Conservation (phyloP, 257 asterid species). For the Primulina huaijiensis region DNA sequence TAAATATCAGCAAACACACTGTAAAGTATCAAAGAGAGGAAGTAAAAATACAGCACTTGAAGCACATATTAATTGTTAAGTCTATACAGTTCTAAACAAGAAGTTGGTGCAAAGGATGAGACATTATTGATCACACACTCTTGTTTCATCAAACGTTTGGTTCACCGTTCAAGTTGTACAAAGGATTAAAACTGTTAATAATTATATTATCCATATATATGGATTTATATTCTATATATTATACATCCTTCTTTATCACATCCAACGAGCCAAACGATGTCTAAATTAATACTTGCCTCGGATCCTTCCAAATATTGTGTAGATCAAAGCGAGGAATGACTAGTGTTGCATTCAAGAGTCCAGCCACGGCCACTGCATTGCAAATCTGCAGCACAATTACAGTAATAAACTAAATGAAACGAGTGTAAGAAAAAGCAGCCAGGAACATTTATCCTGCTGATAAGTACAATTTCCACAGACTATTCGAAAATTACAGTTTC, state of each 20-base stretch:
- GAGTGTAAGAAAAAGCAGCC: background rate
- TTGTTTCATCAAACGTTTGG: too few species aligned
- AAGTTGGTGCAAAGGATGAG: too few species aligned
- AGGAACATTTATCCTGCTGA: background rate
- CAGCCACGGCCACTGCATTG: slow-evolving; percentile 91
- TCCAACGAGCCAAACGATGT: too few species aligned
- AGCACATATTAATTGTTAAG: background rate
- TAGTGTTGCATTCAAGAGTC: slow-evolving; percentile 67
- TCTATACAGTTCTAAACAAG: background rate
- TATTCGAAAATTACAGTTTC: background rate
- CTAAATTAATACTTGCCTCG: slow-evolving; percentile 49
- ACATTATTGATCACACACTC: too few species aligned
- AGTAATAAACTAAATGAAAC: slow-evolving; percentile 13
- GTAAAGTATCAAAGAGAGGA: slow-evolving; percentile 28
- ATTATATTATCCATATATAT: too few species aligned
- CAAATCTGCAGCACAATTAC: slow-evolving; percentile 52
- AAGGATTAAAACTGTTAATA: too few species aligned
- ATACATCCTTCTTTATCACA: too few species aligned
- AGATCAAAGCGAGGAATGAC: slow-evolving; percentile 75
- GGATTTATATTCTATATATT: background rate
- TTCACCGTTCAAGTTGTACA: too few species aligned
- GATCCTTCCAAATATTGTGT: slow-evolving; percentile 78
- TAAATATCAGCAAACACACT: slow-evolving; percentile 79
- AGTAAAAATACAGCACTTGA: background rate
- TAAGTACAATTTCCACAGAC: background rate